Conservation (phyloP, 495 filamentous ascomycete genomes). For the Penicillium chermesinum region DNA sequence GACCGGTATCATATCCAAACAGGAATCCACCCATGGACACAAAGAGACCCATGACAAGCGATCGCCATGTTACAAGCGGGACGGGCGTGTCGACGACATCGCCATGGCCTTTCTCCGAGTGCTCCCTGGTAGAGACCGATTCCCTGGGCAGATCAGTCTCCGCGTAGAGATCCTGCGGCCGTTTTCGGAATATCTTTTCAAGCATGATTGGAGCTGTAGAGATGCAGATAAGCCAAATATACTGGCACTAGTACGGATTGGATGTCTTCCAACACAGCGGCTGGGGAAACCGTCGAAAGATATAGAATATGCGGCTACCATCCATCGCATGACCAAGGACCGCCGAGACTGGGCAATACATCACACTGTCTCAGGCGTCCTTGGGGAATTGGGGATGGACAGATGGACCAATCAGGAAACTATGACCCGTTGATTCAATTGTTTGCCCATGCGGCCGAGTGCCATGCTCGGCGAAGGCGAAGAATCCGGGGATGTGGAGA, state of each 20-base stretch:
- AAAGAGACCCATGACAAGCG: constrained; percentile 43
- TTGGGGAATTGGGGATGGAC: too few species aligned
- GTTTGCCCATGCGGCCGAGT: neutral
- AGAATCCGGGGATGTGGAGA: constrained; percentile 22
- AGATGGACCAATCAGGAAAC: constrained; percentile 5
- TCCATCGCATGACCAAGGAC: neutral
- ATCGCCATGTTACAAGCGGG: constrained; percentile 33
- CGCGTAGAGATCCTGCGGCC: constrained; percentile 11
- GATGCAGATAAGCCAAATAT: neutral
- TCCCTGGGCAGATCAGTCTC: constrained; percentile 9
- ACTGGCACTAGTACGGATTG: too few species aligned
- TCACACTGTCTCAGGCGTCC: neutral
- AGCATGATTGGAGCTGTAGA: constrained; percentile 8
- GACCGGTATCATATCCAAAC: constrained; percentile 39
- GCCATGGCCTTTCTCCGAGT: constrained; percentile 14
- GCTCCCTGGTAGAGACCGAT: constrained; percentile 18
- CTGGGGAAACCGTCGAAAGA: neutral
- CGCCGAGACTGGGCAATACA: neutral
- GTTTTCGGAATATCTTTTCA: constrained; percentile 16
- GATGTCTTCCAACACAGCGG: neutral
- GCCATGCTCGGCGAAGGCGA: constrained; percentile 7
- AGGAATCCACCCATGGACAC: constrained; percentile 66
- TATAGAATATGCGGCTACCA: neutral
- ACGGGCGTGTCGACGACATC: constrained; percentile 30
- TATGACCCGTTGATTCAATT: constrained; percentile 25